phyloP scores from a whole-genome alignment of 2,329 filamentous ascomycete species.

The Xylariaceae sp. region DNA sequence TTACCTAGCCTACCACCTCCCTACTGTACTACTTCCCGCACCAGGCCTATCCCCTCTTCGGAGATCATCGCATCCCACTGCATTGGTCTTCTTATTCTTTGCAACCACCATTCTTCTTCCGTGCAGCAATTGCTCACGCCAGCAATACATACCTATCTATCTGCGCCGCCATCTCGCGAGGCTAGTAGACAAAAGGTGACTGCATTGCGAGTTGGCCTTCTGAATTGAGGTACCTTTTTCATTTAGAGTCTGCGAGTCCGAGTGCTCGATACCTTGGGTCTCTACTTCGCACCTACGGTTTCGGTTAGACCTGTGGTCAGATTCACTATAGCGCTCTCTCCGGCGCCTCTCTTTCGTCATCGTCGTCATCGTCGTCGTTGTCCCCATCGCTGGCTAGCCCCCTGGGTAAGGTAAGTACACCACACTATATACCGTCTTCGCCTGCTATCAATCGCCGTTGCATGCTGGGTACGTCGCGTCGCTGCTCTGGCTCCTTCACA shows the following conservation, averaged over 20 bases:
- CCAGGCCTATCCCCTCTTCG: not conserved
- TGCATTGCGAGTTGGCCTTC: not conserved
- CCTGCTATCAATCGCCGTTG: not conserved
- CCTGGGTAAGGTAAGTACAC: slow-evolving; percentile 11
- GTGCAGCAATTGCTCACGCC: not conserved
- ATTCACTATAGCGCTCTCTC: not conserved
- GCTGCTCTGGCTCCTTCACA: not conserved
- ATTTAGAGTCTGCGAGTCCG: not conserved
- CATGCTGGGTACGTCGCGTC: not conserved
- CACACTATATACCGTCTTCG: no score
- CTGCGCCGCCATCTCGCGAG: not conserved
- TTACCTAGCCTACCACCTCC: not conserved
- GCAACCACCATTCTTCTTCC: slow-evolving; percentile 4
- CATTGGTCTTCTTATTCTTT: slow-evolving; percentile 14
- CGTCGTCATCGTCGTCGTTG: not conserved
- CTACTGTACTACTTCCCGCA: not conserved
- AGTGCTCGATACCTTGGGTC: not conserved
- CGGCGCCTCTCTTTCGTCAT: not conserved
- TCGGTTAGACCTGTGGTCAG: not conserved
- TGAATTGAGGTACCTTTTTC: no score
- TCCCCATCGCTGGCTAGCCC: not conserved
- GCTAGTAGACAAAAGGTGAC: not conserved
- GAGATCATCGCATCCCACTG: slow-evolving; percentile 8
- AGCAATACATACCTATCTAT: not conserved
- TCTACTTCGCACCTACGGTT: not conserved